phyloP scores from a whole-genome alignment of 176 grass and related monocot species.

The Aechmea fasciata region DNA sequence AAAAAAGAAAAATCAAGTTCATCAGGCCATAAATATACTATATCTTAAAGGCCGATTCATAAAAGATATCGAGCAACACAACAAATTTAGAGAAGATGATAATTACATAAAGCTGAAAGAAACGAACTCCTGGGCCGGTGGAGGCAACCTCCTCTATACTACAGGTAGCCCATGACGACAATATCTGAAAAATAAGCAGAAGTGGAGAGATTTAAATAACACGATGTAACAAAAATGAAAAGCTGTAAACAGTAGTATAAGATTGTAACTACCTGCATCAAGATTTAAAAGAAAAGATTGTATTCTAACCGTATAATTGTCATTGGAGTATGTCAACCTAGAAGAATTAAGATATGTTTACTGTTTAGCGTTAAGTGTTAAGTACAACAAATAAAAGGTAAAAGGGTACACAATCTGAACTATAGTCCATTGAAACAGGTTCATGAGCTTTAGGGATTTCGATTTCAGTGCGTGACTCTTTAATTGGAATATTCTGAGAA shows the following conservation, averaged over 20 bases:
- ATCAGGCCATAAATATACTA: not conserved
- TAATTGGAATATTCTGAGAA: not conserved
- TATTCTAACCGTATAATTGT: too few relatives aligned
- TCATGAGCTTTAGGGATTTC: too few relatives aligned
- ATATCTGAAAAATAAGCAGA: slow-evolving; percentile 36
- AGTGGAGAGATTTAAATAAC: not conserved
- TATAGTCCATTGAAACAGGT: too few relatives aligned
- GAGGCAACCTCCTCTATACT: slow-evolving; percentile 86
- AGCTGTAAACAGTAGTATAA: too few relatives aligned
- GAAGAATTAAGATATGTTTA: too few relatives aligned
- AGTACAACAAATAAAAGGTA: too few relatives aligned
- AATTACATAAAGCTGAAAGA: slow-evolving; percentile 95
- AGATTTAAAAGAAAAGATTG: too few relatives aligned
- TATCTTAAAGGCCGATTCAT: not conserved
- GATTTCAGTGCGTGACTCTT: not conserved
- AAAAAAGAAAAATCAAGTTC: not conserved
- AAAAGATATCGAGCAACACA: not conserved
- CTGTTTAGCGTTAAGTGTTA: too few relatives aligned
- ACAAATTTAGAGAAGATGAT: not conserved
- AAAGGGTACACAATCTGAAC: too few relatives aligned
- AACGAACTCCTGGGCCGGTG: slow-evolving; percentile 75
- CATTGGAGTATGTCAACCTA: too few relatives aligned
- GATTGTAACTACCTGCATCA: too few relatives aligned
- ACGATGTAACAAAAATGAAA: not conserved
- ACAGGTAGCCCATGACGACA: slow-evolving; percentile 83